Evolutionary conservation across 257 asterid species (phyloP), one percentile per base, ranked within the genome.

Genomic region (Ehretia macrophylla): DNA sequence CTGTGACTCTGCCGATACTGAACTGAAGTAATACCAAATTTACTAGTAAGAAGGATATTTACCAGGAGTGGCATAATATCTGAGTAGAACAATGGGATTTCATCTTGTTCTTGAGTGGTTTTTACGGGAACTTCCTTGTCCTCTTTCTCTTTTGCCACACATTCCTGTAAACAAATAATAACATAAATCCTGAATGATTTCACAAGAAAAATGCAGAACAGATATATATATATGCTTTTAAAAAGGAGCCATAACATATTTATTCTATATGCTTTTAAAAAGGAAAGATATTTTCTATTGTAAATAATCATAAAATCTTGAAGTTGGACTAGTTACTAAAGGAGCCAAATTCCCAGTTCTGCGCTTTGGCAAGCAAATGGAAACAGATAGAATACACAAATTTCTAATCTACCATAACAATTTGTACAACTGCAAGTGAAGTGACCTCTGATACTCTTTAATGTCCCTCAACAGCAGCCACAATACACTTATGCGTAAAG

Each of bases 41-140:
- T 27, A 27, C 35, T 3, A 27, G 35, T 6, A 3, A 27, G 35
- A 27, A 27, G 32, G 37, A 12, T 32, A 48, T 94, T 79, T 73
- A 88, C 95, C 45, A 91, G 98, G 69, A 91, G 95, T 4, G 97
- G 97, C 88, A 91, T 80, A 63, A 87, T 68, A 81, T 91, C 95
- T 0, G 98, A 88, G 68, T 91, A 91, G 81, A 91, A 91, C 62
- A 91, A 81, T 20, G 96, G 60, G 51, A 80, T 73, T 16, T 91
- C 98, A 55, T 91, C 95, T 23, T 75, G 85, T 56, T 70, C 79
- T 16, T 70, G 55, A 19, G 70, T 67, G 27, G 66, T 38, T 52
- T 58, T 64, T 3, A 39, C 21, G 0, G 61, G 17, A 5, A 51
- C 75, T 67, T 72, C 75, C 54, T 67, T 77, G 44, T 85, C 95